phyloP scores from a whole-genome alignment of 2,329 filamentous ascomycete genomes.

The Aspergillus phoenicis region DNA sequence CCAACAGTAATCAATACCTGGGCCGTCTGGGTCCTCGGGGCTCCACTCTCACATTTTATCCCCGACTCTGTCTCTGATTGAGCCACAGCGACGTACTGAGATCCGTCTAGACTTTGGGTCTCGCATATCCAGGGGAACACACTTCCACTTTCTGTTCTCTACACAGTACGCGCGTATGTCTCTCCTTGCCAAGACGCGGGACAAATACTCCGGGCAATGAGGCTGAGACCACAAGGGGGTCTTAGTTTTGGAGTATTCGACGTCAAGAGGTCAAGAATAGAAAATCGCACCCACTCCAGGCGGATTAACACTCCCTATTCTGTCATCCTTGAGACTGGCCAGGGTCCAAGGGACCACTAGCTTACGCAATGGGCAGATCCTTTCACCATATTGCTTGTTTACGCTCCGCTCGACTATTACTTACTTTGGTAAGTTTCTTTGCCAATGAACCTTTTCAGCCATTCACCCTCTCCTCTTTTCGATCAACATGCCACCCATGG shows the following conservation, averaged over 20 bases:
- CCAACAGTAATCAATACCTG: background rate
- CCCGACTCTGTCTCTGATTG: background rate
- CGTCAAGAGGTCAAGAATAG: constrained; percentile 25
- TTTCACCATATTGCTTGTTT: constrained; percentile 12
- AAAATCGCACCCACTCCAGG: constrained; percentile 10
- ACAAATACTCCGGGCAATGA: constrained; percentile 1
- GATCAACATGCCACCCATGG: constrained; percentile 19
- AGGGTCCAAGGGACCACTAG: constrained; percentile 23
- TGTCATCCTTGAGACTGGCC: constrained; percentile 7
- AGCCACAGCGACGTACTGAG: background rate
- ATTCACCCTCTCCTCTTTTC: constrained; percentile 13
- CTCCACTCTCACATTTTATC: background rate
- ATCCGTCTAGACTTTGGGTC: constrained; percentile 1
- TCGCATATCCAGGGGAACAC: background rate
- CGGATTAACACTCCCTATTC: constrained; percentile 14
- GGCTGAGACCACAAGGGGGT: constrained; percentile 11
- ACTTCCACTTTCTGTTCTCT: background rate
- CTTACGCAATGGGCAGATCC: constrained; percentile 26
- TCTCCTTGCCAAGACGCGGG: constrained; percentile 20
- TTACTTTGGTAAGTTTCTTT: constrained; percentile 6
- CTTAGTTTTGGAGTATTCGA: background rate
- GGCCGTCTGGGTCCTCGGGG: background rate
- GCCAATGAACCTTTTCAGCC: background rate
- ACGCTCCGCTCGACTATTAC: constrained; percentile 5
- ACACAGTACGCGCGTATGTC: background rate